phyloP scores from a whole-genome alignment of 2,329 filamentous ascomycete species.

The Fusarium verrucosum region DNA sequence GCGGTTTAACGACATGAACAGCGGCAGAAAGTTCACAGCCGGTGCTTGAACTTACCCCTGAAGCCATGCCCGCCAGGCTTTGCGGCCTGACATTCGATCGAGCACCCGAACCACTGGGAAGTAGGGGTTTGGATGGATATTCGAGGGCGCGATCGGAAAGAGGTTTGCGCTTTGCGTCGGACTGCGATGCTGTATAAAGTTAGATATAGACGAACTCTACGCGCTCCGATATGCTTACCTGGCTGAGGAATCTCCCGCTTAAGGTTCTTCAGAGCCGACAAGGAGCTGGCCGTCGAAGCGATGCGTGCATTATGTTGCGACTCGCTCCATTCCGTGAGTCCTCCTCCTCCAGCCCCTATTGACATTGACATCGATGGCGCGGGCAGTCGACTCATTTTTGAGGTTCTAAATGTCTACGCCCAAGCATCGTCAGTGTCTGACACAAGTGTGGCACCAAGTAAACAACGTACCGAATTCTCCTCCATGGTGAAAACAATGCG shows the following conservation, averaged over 20 bases:
- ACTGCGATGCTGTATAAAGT: conserved; percentile 56
- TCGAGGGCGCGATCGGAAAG: conserved; percentile 65
- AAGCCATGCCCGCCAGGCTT: conserved; percentile 48
- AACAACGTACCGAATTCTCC: conserved; percentile 46
- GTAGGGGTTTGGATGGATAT: conserved; percentile 51
- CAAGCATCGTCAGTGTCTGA: conserved; percentile 10
- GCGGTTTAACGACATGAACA: neutral
- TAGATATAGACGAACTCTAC: conserved; percentile 8
- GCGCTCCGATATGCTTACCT: conserved; percentile 46
- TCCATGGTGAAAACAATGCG: conserved; percentile 46
- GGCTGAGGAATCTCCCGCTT: conserved; percentile 63
- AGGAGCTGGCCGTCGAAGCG: conserved; percentile 54
- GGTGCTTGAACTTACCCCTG: conserved; percentile 42
- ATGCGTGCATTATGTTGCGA: conserved; percentile 68
- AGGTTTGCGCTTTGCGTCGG: conserved; percentile 69
- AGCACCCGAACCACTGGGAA: conserved; percentile 53
- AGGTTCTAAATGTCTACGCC: conserved; percentile 43
- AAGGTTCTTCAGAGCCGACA: conserved; percentile 52
- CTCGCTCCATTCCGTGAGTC: conserved; percentile 65
- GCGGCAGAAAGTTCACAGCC: neutral
- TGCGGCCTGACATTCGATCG: conserved; percentile 58
- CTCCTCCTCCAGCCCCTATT: conserved; percentile 47
- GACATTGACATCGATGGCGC: conserved; percentile 40
- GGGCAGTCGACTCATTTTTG: conserved; percentile 48
- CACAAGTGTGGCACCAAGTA: neutral